Percentiles rank a stretch among this genome's conserved stretches.
Evolutionary conservation across 1,284 basidiomycete genomes (phyloP).

Genomic region (Apiotrichum siamense): DNA sequence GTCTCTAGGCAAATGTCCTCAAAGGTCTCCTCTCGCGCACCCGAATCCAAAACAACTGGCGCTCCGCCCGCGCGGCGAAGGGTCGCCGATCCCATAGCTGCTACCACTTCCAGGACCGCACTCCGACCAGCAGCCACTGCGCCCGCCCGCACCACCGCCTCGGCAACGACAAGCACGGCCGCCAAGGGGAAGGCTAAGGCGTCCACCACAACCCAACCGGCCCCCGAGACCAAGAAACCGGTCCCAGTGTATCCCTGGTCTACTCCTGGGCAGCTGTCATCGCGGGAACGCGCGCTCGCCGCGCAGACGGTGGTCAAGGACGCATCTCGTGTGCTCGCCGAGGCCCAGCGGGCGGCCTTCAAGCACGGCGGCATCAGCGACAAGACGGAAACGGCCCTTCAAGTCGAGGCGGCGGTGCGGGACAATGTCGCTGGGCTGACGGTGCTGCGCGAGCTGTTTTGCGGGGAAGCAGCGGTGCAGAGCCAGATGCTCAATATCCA

Average conservation of each 20-base stretch:
- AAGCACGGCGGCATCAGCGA: neutral
- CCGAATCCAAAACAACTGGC: neutral
- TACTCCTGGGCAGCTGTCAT: neutral
- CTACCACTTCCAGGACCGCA: too few species aligned
- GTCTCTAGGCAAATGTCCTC: too few species aligned
- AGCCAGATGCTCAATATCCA: constrained; percentile 27
- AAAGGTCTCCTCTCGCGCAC: too few species aligned
- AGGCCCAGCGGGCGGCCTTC: constrained; percentile 6
- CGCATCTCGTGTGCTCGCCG: neutral
- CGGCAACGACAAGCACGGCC: neutral
- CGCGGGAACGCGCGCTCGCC: constrained; percentile 12
- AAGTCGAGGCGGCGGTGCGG: constrained; percentile 4
- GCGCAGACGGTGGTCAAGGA: constrained; percentile 9
- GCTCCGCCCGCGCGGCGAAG: neutral
- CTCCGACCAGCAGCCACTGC: neutral
- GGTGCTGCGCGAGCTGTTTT: constrained; percentile 22
- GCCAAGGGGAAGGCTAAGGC: neutral
- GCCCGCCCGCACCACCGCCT: neutral
- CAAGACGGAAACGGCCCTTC: neutral
- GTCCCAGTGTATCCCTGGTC: constrained; percentile 7
- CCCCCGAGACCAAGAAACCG: neutral
- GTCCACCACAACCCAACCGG: neutral
- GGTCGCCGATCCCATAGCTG: too few species aligned
- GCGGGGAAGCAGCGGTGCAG: constrained; percentile 6
- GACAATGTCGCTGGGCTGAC: constrained; percentile 13